phyloP scores from a whole-genome alignment of 805 yeast genomes.

The Tetrapisispora namnaoensis region DNA sequence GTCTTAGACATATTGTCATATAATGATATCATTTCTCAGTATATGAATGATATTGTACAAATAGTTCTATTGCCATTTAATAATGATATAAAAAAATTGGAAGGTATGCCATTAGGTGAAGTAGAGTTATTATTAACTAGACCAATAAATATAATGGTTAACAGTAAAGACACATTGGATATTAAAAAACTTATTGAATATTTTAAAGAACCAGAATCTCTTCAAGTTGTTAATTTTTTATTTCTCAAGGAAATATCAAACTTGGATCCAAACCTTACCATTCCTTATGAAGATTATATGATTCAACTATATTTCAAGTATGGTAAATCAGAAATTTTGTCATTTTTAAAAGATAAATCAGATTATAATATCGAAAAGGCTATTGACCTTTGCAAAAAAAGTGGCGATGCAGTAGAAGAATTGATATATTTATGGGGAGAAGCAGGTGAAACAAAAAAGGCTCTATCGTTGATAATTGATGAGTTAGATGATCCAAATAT shows the following conservation, averaged over 20 bases:
- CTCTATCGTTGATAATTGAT: conserved; percentile 67
- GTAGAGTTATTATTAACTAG: conserved; percentile 34
- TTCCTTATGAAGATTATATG: conserved; percentile 56
- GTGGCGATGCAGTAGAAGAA: conserved; percentile 45
- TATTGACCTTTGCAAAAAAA: conserved; percentile 46
- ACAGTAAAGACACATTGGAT: conserved; percentile 53
- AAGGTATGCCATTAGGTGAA: conserved; percentile 33
- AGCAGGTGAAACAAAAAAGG: conserved; percentile 70
- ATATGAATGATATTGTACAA: conserved; percentile 40
- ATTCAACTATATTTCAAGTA: conserved; percentile 54
- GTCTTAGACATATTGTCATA: conserved; percentile 49
- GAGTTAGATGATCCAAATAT: conserved; percentile 65
- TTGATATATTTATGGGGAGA: conserved; percentile 72
- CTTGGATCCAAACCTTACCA: conserved; percentile 46
- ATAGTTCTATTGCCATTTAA: conserved; percentile 38
- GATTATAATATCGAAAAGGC: conserved; percentile 65
- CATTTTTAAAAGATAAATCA: conserved; percentile 48
- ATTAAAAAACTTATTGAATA: conserved; percentile 43
- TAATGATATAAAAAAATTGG: conserved; percentile 27
- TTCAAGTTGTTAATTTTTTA: conserved; percentile 48
- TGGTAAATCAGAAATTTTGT: conserved; percentile 44
- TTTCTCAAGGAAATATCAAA: conserved; percentile 52
- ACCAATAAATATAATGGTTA: conserved; percentile 46
- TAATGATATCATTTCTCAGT: conserved; percentile 51
- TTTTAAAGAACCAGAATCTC: conserved; percentile 31